Percentiles rank a stretch among this genome's conserved stretches.
These are phyloP conservation scores for Penicillium crustosum DNA, from an alignment of 2,329 filamentous ascomycete species.

Conservation along the genomic window DNA sequence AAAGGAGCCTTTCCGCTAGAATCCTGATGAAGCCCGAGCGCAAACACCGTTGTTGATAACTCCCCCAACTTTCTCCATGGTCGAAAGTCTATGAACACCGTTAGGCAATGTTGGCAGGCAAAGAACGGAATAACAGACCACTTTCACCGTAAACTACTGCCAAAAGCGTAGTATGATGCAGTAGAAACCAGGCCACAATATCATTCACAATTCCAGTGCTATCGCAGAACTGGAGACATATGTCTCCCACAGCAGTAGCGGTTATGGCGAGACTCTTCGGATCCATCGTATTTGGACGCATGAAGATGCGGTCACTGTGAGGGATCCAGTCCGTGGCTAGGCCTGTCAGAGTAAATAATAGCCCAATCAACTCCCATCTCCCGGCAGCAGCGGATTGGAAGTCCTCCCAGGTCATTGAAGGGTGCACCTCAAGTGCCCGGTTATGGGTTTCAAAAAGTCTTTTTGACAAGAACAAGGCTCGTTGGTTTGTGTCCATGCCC, in stretches of 20 bases:
- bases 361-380: conserved; percentile 27
- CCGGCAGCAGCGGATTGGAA: conserved; percentile 17
- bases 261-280: conserved; percentile 13
- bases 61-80: conserved; percentile 49
- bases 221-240: conserved; percentile 30
- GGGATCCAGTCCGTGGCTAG: conserved; percentile 12
- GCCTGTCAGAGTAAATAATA: conserved; percentile 24
- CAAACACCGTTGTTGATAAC: conserved; percentile 45
- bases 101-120: background rate
- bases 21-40: conserved; percentile 38
- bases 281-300: conserved; percentile 1
- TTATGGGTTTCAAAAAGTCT: conserved; percentile 23
- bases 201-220: conserved; percentile 25
- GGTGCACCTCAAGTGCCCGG: conserved; percentile 14
- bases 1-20: conserved; percentile 37
- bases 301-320: conserved; percentile 10
- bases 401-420: conserved; percentile 21
- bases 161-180: conserved; percentile 23
- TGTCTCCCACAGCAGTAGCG: conserved; percentile 29
- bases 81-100: conserved; percentile 37
- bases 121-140: conserved; percentile 10
- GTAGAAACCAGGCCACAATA: conserved; percentile 31
- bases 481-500: conserved; percentile 10
- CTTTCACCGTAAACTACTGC: conserved; percentile 26
- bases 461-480: conserved; percentile 17